phyloP scores from a whole-genome alignment of 108 stramenopile genomes.

The Discostella stelligeroides region DNA sequence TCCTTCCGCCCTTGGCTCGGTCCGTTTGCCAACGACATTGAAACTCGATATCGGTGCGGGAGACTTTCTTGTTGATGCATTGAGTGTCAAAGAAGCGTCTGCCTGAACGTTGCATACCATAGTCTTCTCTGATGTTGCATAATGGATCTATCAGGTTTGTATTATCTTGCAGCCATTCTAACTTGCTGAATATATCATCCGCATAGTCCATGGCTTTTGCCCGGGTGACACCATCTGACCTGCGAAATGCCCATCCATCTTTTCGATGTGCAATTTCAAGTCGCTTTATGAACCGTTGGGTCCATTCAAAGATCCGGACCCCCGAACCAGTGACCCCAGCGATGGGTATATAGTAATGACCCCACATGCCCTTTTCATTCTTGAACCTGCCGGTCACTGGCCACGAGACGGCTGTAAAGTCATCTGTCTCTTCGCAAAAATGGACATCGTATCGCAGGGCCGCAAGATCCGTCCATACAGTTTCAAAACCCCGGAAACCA shows the following conservation, averaged over 20 bases:
- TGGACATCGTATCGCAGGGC: slow-evolving; percentile 8
- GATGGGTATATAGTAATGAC: slow-evolving; percentile 24
- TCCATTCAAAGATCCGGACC: slow-evolving; percentile 13
- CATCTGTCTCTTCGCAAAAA: background rate
- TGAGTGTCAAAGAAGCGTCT: slow-evolving; percentile 20
- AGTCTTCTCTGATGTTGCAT: slow-evolving; percentile 19
- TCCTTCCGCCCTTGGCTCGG: slow-evolving; percentile 13
- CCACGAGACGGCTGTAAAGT: slow-evolving; percentile 8
- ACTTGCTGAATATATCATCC: slow-evolving; percentile 23
- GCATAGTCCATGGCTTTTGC: slow-evolving; percentile 16
- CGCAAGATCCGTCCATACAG: slow-evolving; percentile 4
- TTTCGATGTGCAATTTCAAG: background rate
- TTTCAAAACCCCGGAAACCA: slow-evolving; percentile 10
- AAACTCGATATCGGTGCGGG: slow-evolving; percentile 19
- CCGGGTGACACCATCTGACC: slow-evolving; percentile 3
- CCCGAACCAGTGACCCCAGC: slow-evolving; percentile 20
- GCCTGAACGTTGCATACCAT: slow-evolving; percentile 28
- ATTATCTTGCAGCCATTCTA: slow-evolving; percentile 15
- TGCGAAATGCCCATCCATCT: slow-evolving; percentile 19
- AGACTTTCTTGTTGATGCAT: slow-evolving; percentile 19
- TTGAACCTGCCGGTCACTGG: background rate
- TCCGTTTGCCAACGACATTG: slow-evolving; percentile 29
- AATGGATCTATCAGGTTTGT: slow-evolving; percentile 15
- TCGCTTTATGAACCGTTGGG: slow-evolving; percentile 8
- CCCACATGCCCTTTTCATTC: background rate